Evolutionary conservation across 2,329 filamentous ascomycete genomes (phyloP).

Genomic region (Ustilaginoidea virens): DNA sequence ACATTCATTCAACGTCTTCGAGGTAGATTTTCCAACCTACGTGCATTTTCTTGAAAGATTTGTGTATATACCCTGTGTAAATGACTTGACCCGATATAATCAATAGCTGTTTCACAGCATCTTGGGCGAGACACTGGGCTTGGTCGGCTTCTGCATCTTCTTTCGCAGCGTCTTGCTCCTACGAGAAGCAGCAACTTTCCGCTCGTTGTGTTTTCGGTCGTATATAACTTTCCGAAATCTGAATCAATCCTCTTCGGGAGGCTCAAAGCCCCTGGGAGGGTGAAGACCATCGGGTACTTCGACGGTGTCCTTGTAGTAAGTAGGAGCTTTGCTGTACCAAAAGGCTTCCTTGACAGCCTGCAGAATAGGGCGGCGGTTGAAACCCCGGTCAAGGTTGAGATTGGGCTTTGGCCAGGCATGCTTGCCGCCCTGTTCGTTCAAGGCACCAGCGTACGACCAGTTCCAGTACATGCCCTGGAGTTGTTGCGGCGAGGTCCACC

Average conservation of each 20-base stretch:
- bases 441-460: slow-evolving; percentile 34
- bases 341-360: slow-evolving; percentile 22
- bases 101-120: too few relatives aligned
- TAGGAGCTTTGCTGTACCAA: slow-evolving; percentile 19
- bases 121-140: too few relatives aligned
- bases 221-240: not conserved
- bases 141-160: too few relatives aligned
- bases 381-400: slow-evolving; percentile 17
- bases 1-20: too few relatives aligned
- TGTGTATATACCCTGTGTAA: too few relatives aligned
- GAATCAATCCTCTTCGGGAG: slow-evolving; percentile 2
- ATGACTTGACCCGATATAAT: too few relatives aligned
- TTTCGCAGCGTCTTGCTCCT: too few relatives aligned
- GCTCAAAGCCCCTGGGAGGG: slow-evolving; percentile 23
- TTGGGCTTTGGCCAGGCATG: slow-evolving; percentile 24
- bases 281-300: slow-evolving; percentile 26
- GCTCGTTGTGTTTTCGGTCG: too few relatives aligned
- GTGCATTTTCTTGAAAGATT: too few relatives aligned
- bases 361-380: slow-evolving; percentile 19
- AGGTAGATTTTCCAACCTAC: too few relatives aligned
- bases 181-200: too few relatives aligned
- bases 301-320: slow-evolving; percentile 26
- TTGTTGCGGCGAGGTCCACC: slow-evolving; percentile 16
- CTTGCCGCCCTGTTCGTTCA: slow-evolving; percentile 22
- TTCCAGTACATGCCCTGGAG: slow-evolving; percentile 34